Base-by-base conservation (phyloP, 2,329 filamentous ascomycete species). In the Penicillium sp. region DNA sequence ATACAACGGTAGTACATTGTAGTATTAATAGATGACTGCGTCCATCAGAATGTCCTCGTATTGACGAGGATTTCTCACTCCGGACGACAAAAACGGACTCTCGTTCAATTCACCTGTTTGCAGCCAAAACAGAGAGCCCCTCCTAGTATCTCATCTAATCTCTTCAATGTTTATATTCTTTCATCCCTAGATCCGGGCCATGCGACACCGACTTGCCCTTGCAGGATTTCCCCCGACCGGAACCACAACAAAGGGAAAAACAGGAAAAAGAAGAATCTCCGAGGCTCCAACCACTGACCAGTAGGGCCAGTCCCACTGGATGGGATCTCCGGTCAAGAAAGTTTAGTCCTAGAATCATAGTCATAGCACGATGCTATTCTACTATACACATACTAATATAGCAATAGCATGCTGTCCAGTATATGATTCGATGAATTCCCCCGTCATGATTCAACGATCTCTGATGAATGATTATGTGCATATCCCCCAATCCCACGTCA, bases 161-260 rank as follows among this genome's bases (percentile, higher is more conserved):
- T 30, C 10, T 22, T 15, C 51, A 54, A 26, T 54, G 51, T 54
- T 54, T n/a, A 38, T 53, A 40, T 54, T n/a, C 17, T 3, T 37
- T 15, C 22, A 37, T 37, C 51, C 51, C 51, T 54, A 38, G 35
- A 24, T 54, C 22, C 51, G 51, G 35, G 19, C 51, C 51, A 54
- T 38, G 51, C 35, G 51, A 33, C 28, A 30, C 30, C 10, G 30
- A 54, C 51, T 38, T 15, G 51, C 51, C 51, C 51, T 54, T 54
- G 51, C 51, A 40, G 51, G 7, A 9, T 30, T 12, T 51, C 28
- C 22, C 44, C 22, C 47, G 28, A 49, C 28, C 47, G 47, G 47
- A 28, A 51, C 47, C 47, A 51, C 30, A 51, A 35, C 47, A 51
- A 35, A 51, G 28, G 6, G 24, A 17, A 33, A 50, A 49, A 50